These are phyloP conservation scores for Suhomyces wounanorum DNA, from an alignment of 1,139 yeast genomes.

Conservation along the genomic window DNA sequence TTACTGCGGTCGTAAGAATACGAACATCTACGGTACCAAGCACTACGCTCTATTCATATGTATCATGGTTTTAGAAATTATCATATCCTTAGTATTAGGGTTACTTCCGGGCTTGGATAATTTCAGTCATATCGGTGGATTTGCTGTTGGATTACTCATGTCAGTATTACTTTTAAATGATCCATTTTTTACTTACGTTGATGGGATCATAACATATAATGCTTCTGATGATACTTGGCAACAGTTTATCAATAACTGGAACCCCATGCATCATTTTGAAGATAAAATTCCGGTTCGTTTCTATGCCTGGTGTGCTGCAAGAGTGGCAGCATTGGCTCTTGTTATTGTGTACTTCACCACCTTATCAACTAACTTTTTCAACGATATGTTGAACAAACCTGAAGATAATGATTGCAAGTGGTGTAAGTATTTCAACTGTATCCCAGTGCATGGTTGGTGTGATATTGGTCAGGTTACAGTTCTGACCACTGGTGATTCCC, in stretches of 20 bases:
- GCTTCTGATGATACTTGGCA: conserved; percentile 38
- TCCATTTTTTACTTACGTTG: conserved; percentile 53
- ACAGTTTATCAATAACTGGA: conserved; percentile 48
- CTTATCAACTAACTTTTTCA: conserved; percentile 50
- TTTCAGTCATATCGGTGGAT: conserved; percentile 78
- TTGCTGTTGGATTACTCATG: conserved; percentile 59
- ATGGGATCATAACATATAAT: conserved; percentile 45
- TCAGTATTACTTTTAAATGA: conserved; percentile 59
- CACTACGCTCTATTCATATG: conserved; percentile 47
- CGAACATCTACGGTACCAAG: conserved; percentile 46
- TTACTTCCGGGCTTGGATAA: conserved; percentile 75
- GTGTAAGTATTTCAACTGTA: conserved; percentile 74
- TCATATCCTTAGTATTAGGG: conserved; percentile 65
- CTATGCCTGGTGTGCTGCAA: conserved; percentile 52
- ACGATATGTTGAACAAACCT: conserved; percentile 17
- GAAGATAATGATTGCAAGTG: conserved; percentile 47
- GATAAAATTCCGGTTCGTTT: conserved; percentile 39
- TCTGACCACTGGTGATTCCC: conserved; percentile 9
- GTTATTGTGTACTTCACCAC: conserved; percentile 54
- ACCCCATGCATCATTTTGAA: conserved; percentile 37
- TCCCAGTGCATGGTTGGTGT: conserved; percentile 77
- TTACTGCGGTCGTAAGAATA: conserved; percentile 53
- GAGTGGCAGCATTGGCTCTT: conserved; percentile 50
- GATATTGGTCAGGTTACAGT: conserved; percentile 54
- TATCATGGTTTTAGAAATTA: conserved; percentile 56